Evolutionary conservation across 1,284 basidiomycete species (phyloP).

Genomic region (Trichosporon faecale): DNA sequence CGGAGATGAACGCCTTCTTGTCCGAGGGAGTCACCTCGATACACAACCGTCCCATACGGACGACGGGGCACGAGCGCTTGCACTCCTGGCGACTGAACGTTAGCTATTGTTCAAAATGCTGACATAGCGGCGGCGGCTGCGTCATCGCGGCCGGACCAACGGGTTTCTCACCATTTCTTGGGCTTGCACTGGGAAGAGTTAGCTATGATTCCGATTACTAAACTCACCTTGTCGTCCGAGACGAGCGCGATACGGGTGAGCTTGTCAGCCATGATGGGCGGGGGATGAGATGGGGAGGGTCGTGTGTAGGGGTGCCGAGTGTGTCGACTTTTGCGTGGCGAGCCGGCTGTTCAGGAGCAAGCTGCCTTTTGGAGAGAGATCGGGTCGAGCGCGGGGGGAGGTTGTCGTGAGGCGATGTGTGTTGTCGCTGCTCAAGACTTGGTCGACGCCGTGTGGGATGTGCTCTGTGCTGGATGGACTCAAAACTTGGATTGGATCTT

Average conservation of each 20-base stretch:
- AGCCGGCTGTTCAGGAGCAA: not conserved
- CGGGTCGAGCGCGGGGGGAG: not conserved
- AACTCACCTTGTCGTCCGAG: constrained; percentile 66
- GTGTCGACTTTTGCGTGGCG: constrained; percentile 1
- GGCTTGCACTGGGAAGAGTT: constrained; percentile 67
- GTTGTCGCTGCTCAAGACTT: not conserved
- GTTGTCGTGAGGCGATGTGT: not conserved
- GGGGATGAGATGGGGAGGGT: constrained; percentile 1
- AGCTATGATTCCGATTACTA: constrained; percentile 10
- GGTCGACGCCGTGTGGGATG: not conserved
- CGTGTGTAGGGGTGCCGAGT: not conserved
- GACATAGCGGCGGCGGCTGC: not conserved
- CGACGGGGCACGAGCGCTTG: constrained; percentile 84
- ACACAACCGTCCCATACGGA: constrained; percentile 97
- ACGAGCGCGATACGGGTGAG: constrained; percentile 95
- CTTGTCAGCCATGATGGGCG: constrained; percentile 61
- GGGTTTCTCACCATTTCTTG: constrained; percentile 57
- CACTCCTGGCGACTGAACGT: constrained; percentile 50
- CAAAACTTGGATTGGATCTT: constrained; percentile 6
- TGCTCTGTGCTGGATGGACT: not conserved
- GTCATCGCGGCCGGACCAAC: not conserved
- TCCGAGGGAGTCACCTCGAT: constrained; percentile 91
- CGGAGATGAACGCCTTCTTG: constrained; percentile 96
- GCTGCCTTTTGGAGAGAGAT: not conserved
- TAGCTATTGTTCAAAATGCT: not conserved